Conservation (phyloP, 140 eudicot species). For the Ambrosia hybrid region DNA sequence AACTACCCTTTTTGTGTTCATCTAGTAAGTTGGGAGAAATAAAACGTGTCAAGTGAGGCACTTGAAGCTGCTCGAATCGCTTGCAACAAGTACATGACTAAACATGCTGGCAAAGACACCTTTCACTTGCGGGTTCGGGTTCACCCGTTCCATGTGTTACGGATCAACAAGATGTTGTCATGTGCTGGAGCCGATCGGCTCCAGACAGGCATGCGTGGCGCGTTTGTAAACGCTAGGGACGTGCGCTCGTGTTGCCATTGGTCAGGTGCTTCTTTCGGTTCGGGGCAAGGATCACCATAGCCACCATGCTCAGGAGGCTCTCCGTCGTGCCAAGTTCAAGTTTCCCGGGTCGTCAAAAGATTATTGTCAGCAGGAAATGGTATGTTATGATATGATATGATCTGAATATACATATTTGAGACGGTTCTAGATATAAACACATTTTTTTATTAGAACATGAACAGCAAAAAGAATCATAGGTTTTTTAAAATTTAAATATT, state of each 20-base stretch:
- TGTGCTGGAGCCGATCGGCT: constrained; percentile 56
- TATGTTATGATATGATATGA: neutral
- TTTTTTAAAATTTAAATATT: too few relatives aligned
- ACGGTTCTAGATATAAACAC: too few relatives aligned
- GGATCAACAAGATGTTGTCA: constrained; percentile 46
- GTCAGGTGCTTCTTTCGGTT: constrained; percentile 65
- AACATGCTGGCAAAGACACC: constrained; percentile 57
- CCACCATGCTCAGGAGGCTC: constrained; percentile 60
- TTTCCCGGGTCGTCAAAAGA: constrained; percentile 78
- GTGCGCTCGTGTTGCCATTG: constrained; percentile 60
- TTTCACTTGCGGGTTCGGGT: constrained; percentile 53
- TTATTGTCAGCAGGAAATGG: constrained; percentile 66
- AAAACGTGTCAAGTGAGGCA: constrained; percentile 46
- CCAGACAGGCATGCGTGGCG: constrained; percentile 68
- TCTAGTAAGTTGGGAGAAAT: constrained; percentile 54
- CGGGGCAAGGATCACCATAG: constrained; percentile 55
- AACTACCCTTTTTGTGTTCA: constrained; percentile 67
- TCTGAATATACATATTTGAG: neutral
- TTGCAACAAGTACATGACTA: constrained; percentile 67
- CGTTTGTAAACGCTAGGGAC: constrained; percentile 65
- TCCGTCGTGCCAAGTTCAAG: constrained; percentile 72
- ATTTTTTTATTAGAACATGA: too few relatives aligned
- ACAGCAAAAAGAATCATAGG: too few relatives aligned
- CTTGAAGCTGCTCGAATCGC: constrained; percentile 59
- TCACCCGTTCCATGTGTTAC: constrained; percentile 60